Base-by-base conservation (phyloP, 768 basidiomycete species). In the Polyporus arcularius region DNA sequence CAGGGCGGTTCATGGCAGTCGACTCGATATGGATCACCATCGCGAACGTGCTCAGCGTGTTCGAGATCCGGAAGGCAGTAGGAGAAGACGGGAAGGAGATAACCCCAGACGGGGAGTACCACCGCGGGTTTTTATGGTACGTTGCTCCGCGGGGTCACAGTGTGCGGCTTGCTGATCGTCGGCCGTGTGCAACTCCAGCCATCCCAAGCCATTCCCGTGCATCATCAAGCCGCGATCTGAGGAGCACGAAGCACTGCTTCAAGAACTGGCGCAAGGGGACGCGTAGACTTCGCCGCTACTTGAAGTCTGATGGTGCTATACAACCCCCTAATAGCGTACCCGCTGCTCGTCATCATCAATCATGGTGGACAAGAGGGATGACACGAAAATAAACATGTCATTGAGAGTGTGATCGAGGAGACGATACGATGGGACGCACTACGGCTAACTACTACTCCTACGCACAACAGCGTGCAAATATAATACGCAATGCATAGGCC, bases 21-120 rank as follows among this genome's bases (percentile, higher is more conserved):
- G 60, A 64, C 26, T 63, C 65, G 3, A 57, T 72, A 21, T 72
- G 64, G 65, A 38, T 71, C 55, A 64, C 67, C 16, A 61, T 72
- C 46, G 69, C 68, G 8, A 51, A 50, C 42, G 56, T 68, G 21
- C 65, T 72, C 9, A 60, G 67, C 15, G 56, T 61, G 38, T 68
- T 65, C 55, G 63, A 66, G 52, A 64, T 72, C 46, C 42, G 38
- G 21, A 65, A 68, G 53, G 57, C 65, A 9, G 41, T 61, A 2
- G 68, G 69, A 50, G 66, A 61, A 16, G 48, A 68, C 14, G 71
- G 70, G 11, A 47, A 60, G 35, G 58, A 55, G n/a, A 63, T 71
- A 38, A 61, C 73, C 16, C 79, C 78, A 0, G 67, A 72, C n/a
- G 65, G 74, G 8, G 66, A 72, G 4, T 79, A 75, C 68, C 73